These are phyloP conservation scores for Jaltomata sinuosa DNA, from an alignment of 257 asterid genomes.

Conservation along the genomic window DNA sequence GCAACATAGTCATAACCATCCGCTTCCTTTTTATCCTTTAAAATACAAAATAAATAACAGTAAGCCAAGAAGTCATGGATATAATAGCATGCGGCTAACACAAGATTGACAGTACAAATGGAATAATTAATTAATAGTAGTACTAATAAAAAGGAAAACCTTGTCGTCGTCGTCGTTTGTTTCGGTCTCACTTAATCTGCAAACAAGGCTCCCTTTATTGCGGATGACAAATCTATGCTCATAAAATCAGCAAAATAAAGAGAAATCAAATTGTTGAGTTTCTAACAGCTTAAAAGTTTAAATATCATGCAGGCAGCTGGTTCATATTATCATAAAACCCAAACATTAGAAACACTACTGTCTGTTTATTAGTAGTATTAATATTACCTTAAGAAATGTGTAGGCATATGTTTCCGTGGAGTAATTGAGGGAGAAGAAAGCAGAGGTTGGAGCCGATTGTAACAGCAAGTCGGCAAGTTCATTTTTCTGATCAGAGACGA, in stretches of 20 bases:
- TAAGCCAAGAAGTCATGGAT: not conserved
- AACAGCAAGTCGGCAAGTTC: slow-evolving; percentile 43
- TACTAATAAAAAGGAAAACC: slow-evolving; percentile 22
- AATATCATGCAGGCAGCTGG: not conserved
- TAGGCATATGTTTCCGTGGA: slow-evolving; percentile 20
- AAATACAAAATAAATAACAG: slow-evolving; percentile 12
- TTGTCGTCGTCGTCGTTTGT: slow-evolving; percentile 37
- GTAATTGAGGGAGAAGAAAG: slow-evolving; percentile 17
- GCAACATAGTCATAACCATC: slow-evolving; percentile 22
- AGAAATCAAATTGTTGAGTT: not conserved
- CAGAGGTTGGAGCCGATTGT: slow-evolving; percentile 23
- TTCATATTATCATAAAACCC: too few relatives aligned
- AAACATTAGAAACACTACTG: not conserved
- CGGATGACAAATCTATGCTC: slow-evolving; percentile 15
- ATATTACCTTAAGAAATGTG: slow-evolving; percentile 42
- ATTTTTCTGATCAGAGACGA: slow-evolving; percentile 9
- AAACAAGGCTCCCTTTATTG: slow-evolving; percentile 28
- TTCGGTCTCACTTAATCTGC: slow-evolving; percentile 51
- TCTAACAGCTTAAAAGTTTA: not conserved
- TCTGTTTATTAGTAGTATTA: not conserved
- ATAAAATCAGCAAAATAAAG: not conserved
- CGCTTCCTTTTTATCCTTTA: slow-evolving; percentile 42
- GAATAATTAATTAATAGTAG: not conserved
- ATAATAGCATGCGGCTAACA: not conserved
- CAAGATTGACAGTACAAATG: not conserved